These are phyloP conservation scores for Peniophora sp. DNA, from an alignment of 1,284 basidiomycete genomes.

Conservation along the genomic window DNA sequence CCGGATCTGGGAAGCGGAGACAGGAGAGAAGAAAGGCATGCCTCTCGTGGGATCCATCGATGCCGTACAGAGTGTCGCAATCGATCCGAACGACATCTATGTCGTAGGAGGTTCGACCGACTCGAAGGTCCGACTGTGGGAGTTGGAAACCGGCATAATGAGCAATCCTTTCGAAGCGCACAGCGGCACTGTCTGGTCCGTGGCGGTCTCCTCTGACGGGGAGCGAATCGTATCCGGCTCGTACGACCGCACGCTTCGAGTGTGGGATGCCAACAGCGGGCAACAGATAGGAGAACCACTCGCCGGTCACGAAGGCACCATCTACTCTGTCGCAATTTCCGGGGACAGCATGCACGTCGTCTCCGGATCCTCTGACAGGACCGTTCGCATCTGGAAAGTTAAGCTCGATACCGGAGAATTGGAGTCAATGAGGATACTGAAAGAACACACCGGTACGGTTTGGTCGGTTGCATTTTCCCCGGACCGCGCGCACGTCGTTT, in stretches of 20 bases:
- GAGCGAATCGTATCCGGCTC: neutral
- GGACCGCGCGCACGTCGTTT: conserved; percentile 2
- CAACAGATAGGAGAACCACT: neutral
- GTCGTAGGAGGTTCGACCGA: neutral
- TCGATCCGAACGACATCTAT: neutral
- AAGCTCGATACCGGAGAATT: neutral
- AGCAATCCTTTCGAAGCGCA: neutral
- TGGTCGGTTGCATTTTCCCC: neutral
- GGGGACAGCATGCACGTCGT: neutral
- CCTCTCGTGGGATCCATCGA: conserved; percentile 12
- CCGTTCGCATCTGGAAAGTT: neutral
- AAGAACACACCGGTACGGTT: too few relatives aligned
- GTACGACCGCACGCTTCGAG: neutral
- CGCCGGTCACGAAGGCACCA: neutral
- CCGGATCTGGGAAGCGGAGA: conserved; percentile 6
- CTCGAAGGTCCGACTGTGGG: neutral
- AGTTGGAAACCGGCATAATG: neutral
- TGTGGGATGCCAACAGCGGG: neutral
- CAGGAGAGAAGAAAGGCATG: conserved; percentile 7
- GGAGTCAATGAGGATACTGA: too few relatives aligned
- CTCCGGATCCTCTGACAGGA: neutral
- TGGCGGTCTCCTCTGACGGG: neutral
- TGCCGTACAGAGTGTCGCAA: conserved; percentile 10
- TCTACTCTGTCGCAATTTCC: neutral
- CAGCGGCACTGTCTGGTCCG: neutral